Conservation (phyloP, 768 basidiomycete genomes). For the Russula vinacea region DNA sequence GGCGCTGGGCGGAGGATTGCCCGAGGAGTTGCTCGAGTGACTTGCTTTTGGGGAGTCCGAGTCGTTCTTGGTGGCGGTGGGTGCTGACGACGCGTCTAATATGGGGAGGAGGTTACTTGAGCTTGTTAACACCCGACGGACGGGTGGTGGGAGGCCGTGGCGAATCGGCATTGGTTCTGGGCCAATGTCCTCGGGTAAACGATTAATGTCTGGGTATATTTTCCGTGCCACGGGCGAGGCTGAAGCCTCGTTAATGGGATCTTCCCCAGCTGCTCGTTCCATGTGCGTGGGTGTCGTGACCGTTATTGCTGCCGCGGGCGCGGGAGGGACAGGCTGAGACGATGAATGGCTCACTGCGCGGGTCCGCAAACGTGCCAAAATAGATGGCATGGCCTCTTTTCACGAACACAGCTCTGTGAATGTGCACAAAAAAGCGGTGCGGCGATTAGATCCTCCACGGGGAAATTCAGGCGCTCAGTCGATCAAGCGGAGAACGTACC, state of each 20-base stretch:
- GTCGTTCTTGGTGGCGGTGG: constrained; percentile 2
- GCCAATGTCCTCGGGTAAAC: constrained; percentile 34
- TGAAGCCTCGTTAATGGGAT: background rate
- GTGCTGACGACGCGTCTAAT: background rate
- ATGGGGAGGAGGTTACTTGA: constrained; percentile 7
- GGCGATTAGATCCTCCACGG: constrained; percentile 4
- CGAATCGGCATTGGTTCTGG: background rate
- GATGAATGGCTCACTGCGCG: constrained; percentile 32
- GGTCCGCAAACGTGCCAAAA: constrained; percentile 38
- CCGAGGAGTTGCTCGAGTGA: constrained; percentile 12
- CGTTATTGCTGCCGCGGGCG: constrained; percentile 22
- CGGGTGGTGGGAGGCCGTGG: constrained; percentile 22
- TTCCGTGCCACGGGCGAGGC: constrained; percentile 33
- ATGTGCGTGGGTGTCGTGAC: constrained; percentile 15
- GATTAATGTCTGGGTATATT: constrained; percentile 43
- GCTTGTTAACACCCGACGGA: constrained; percentile 16
- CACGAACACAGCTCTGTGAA: background rate
- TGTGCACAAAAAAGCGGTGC: background rate
- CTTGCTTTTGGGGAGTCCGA: constrained; percentile 17
- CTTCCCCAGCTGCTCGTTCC: background rate
- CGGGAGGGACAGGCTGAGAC: constrained; percentile 19
- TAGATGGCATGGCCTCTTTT: constrained; percentile 31
- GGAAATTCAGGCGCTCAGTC: background rate
- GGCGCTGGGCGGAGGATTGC: background rate
- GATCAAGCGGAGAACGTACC: background rate